These are phyloP conservation scores for Blumeria hordei DNA, from an alignment of 2,329 filamentous ascomycete genomes.

Conservation along the genomic window DNA sequence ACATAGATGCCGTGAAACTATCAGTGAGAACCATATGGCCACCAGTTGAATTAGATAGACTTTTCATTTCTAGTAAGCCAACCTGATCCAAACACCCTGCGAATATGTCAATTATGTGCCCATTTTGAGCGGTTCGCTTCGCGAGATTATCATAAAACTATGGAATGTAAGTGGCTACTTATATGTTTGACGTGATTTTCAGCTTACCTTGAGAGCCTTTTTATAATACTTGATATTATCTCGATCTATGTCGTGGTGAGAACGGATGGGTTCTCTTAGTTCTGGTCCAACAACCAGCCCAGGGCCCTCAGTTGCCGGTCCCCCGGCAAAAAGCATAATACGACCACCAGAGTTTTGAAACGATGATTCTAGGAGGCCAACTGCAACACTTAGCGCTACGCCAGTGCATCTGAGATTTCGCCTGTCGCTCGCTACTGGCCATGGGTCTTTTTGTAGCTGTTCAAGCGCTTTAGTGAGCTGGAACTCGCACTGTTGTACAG, in stretches of 20 bases:
- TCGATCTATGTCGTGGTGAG: slow-evolving; percentile 93
- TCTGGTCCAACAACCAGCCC: slow-evolving; percentile 94
- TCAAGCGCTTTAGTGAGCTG: slow-evolving; percentile 92
- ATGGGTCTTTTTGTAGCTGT: slow-evolving; percentile 87
- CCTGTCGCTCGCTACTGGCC: slow-evolving; percentile 87
- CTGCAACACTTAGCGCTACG: slow-evolving; percentile 84
- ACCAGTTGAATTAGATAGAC: slow-evolving; percentile 81
- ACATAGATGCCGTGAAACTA: slow-evolving; percentile 97
- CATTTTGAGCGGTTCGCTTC: slow-evolving; percentile 86
- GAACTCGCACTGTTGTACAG: slow-evolving; percentile 88
- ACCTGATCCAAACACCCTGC: slow-evolving; percentile 95
- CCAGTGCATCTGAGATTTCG: slow-evolving; percentile 80
- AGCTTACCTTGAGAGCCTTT: slow-evolving; percentile 71
- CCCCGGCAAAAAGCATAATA: slow-evolving; percentile 93
- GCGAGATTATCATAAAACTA: slow-evolving; percentile 88
- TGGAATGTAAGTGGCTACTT: neutral
- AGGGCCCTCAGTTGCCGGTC: slow-evolving; percentile 82
- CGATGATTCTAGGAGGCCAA: slow-evolving; percentile 75
- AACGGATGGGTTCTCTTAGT: slow-evolving; percentile 85
- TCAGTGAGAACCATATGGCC: slow-evolving; percentile 97
- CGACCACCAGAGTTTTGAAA: slow-evolving; percentile 89
- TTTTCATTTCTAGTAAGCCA: slow-evolving; percentile 93
- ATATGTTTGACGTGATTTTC: neutral
- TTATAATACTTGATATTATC: slow-evolving; percentile 99
- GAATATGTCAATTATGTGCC: slow-evolving; percentile 93